phyloP scores from a whole-genome alignment of 1,139 yeast species.

The Arxiozyma heterogenica region DNA sequence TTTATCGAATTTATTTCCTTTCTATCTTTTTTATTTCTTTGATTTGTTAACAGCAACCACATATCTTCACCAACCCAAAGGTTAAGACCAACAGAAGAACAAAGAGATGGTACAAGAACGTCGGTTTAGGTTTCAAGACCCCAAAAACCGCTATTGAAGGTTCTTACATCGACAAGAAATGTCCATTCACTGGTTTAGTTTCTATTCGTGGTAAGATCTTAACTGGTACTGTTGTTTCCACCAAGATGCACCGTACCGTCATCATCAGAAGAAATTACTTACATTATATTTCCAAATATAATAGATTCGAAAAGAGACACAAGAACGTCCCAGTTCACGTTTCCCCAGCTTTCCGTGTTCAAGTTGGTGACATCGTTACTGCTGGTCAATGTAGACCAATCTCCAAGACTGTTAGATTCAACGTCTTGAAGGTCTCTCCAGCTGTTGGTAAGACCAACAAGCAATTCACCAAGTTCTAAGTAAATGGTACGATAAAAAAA shows the following conservation, averaged over 20 bases:
- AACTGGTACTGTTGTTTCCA: constrained; percentile 97
- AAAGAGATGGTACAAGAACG: constrained; percentile 99
- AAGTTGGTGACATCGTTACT: constrained; percentile 97
- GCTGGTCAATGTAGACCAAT: constrained; percentile 99
- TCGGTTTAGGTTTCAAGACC: constrained; percentile 99
- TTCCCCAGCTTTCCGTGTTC: constrained; percentile 99
- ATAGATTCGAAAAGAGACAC: constrained; percentile 99
- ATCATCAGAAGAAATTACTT: constrained; percentile 99
- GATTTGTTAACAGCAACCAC: constrained; percentile 72
- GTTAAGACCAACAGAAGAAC: constrained; percentile 97
- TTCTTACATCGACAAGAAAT: constrained; percentile 98
- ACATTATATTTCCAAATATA: constrained; percentile 99
- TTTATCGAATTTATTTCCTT: neutral
- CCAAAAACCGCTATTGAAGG: constrained; percentile 98
- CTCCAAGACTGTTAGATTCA: constrained; percentile 99
- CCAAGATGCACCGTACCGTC: constrained; percentile 99
- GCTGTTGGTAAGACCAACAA: constrained; percentile 79
- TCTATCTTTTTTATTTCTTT: too few species aligned
- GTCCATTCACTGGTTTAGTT: constrained; percentile 95
- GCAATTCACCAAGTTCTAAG: constrained; percentile 94
- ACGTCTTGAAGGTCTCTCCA: constrained; percentile 93
- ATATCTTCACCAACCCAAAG: constrained; percentile 99
- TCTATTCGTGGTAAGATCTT: constrained; percentile 99
- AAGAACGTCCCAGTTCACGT: constrained; percentile 99
- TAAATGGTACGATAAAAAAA: neutral